Conservation (phyloP, 345 rosid genomes). For the Anastatica hierochuntica region DNA sequence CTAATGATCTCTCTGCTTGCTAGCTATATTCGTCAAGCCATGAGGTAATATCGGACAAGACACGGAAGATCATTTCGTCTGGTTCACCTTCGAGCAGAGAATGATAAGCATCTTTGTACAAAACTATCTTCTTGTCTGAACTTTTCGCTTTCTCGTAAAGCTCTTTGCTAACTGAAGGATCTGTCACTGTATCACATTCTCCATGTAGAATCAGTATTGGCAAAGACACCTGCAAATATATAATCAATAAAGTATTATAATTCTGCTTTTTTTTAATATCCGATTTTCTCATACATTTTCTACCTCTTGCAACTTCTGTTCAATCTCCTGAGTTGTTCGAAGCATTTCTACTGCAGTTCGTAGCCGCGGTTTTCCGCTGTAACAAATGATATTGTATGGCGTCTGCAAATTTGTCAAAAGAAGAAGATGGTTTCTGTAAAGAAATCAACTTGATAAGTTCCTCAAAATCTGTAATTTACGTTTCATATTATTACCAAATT, state of each 20-base stretch:
- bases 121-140: conserved; percentile 58
- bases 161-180: conserved; percentile 82
- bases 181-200: conserved; percentile 71
- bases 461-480: background rate
- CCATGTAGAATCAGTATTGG: conserved; percentile 84
- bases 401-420: conserved; percentile 35
- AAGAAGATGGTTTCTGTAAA: background rate
- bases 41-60: conserved; percentile 51
- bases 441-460: background rate
- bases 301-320: conserved; percentile 52
- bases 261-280: background rate
- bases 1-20: conserved; percentile 3
- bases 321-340: conserved; percentile 61
- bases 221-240: conserved; percentile 49
- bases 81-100: conserved; percentile 86
- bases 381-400: conserved; percentile 58
- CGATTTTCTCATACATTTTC: background rate
- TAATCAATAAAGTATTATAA: background rate
- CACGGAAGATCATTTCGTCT: conserved; percentile 60
- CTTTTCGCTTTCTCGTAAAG: conserved; percentile 70
- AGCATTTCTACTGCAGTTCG: conserved; percentile 75
- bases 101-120: conserved; percentile 63
- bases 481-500: conserved; percentile 33
- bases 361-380: conserved; percentile 73
- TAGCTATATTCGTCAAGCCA: conserved; percentile 65